phyloP scores from a whole-genome alignment of 1,139 yeast species.

The Meyerozyma athensensis region DNA sequence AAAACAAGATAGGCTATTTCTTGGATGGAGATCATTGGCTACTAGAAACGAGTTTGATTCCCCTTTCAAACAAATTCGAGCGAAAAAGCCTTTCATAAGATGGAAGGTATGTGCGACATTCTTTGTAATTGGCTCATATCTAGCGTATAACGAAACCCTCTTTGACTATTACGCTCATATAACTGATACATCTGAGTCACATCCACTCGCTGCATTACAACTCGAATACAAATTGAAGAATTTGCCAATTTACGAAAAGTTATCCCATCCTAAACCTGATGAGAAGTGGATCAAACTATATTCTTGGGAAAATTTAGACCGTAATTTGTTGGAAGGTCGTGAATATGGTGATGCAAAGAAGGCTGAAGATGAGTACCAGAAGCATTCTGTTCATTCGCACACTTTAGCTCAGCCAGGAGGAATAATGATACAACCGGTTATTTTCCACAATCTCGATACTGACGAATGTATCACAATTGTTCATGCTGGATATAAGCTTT shows the following conservation, averaged over 20 bases:
- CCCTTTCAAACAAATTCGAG: constrained; percentile 30
- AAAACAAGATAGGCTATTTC: too few species aligned
- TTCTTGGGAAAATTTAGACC: constrained; percentile 59
- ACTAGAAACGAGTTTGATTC: constrained; percentile 32
- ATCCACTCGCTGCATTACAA: constrained; percentile 11
- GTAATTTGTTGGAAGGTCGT: constrained; percentile 34
- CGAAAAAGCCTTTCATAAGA: constrained; percentile 24
- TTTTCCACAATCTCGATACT: constrained; percentile 55
- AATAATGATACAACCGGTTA: constrained; percentile 65
- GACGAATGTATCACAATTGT: constrained; percentile 63
- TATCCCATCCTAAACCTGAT: constrained; percentile 35
- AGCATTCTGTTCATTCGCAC: constrained; percentile 24
- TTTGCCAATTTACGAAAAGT: constrained; percentile 48
- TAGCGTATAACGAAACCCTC: constrained; percentile 33
- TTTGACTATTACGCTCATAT: constrained; percentile 30
- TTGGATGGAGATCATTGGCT: constrained; percentile 13
- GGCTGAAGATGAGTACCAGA: constrained; percentile 30
- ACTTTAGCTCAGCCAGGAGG: constrained; percentile 65
- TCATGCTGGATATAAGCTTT: constrained; percentile 72
- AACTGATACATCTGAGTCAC: constrained; percentile 14
- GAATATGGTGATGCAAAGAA: constrained; percentile 12
- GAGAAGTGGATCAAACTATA: constrained; percentile 42
- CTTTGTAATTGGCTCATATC: constrained; percentile 24
- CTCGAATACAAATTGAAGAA: constrained; percentile 46
- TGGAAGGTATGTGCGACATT: constrained; percentile 30